These are phyloP conservation scores for Cyclocybe cylindracea DNA, from an alignment of 768 basidiomycete species.

Conservation along the genomic window DNA sequence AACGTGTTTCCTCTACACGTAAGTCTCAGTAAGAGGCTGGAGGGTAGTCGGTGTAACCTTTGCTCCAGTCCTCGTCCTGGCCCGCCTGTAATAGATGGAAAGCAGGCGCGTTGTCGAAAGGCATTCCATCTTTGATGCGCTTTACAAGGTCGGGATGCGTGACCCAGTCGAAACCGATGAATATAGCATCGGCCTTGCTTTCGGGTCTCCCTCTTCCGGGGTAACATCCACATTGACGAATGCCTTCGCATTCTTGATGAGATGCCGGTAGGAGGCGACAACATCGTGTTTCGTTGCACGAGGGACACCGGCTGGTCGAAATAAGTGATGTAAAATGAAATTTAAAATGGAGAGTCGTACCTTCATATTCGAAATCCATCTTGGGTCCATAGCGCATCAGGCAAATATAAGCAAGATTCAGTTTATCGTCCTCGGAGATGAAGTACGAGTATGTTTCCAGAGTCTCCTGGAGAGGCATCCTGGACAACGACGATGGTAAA, in stretches of 20 bases:
- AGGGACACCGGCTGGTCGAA: conserved; percentile 3
- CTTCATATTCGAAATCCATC: conserved; percentile 6
- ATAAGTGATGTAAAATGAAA: neutral
- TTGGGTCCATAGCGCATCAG: conserved; percentile 6
- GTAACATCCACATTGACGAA: conserved; percentile 16
- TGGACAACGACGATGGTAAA: conserved; percentile 3
- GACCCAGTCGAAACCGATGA: conserved; percentile 37
- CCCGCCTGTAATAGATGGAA: conserved; percentile 12
- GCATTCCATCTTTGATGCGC: conserved; percentile 25
- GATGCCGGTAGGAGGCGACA: conserved; percentile 15
- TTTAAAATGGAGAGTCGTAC: neutral
- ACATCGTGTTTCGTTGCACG: conserved; percentile 21
- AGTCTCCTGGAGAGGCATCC: conserved; percentile 45
- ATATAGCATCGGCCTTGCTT: conserved; percentile 35
- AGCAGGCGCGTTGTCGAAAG: conserved; percentile 17
- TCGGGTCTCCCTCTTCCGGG: conserved; percentile 32
- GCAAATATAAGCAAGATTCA: conserved; percentile 20
- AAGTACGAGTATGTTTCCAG: conserved; percentile 43
- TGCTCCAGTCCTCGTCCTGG: conserved; percentile 11
- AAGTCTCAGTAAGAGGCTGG: neutral
- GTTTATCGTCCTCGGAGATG: conserved; percentile 37
- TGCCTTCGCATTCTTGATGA: conserved; percentile 19
- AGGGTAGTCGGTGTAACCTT: conserved; percentile 21
- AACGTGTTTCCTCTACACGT: no score
- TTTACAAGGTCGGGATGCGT: conserved; percentile 41